Base-by-base conservation (phyloP, 306 rosid species). In the Trifolium subterraneum region DNA sequence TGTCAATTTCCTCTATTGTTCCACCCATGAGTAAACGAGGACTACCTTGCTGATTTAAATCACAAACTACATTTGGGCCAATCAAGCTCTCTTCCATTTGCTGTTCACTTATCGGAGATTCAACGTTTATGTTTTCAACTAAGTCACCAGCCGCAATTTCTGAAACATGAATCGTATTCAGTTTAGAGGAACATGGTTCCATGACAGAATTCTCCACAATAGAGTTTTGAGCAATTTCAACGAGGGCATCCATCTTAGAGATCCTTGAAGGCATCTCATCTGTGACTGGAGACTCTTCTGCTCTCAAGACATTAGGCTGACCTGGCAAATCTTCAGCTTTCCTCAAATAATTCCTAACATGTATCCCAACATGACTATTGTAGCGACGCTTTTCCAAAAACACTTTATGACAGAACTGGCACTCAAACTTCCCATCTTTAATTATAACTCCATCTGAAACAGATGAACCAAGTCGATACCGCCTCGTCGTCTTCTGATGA, bases 361-460 rank as follows among this genome's bases (percentile, higher is more conserved):
- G 97, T 52, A 92, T 92, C 71, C 97, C 97, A 54, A 92, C 97
- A 79, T 92, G 97, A 56, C 96, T 88, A 71, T 89, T 92, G 83
- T 92, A 92, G 79, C 96, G 93, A 77, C 90, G 91, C 88, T 91
- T 87, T 73, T 92, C 97, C 41, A 80, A 58, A 73, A 89, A 92
- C 73, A 89, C 92, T 82, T 92, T 89, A 75, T 92, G 97, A 81
- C 97, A 92, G 80, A 92, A 92, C 87, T 92, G 97, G 85, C 97
- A 92, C 79, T 89, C 96, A 78, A 83, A 92, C 73, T 89, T 92
- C n/a, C 96, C 97, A 72, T 92, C 93, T 78, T 88, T 89, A 64
- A 92, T 88, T 76, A 92, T 92, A 74, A 92, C 97, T 61, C 97
- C 97, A 75, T 90, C 97, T 54, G 93, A 93, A 81, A 92, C 96